Evolutionary conservation across 805 yeast genomes (phyloP).

Genomic region (Peterozyma xylosa): DNA sequence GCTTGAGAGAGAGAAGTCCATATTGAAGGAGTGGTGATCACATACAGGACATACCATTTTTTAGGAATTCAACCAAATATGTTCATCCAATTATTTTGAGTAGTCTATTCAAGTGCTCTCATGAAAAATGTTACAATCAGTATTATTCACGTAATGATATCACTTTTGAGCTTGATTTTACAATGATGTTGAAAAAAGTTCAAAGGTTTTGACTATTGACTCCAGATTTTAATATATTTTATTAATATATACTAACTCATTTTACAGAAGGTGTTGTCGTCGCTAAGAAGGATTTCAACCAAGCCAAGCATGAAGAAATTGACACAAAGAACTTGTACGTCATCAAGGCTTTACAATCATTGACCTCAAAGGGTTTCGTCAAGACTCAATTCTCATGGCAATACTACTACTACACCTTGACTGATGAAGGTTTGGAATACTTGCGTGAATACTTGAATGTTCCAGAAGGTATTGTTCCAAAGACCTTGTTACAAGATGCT

Average conservation of each 20-base stretch:
- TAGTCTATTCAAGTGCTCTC: no score
- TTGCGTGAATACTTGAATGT: constrained; percentile 97
- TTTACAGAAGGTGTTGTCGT: constrained; percentile 95
- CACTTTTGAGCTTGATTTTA: no score
- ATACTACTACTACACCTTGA: constrained; percentile 99
- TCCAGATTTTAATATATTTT: no score
- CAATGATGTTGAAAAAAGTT: no score
- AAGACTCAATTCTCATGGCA: constrained; percentile 99
- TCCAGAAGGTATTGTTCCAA: constrained; percentile 98
- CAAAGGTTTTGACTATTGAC: no score
- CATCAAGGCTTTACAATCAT: constrained; percentile 98
- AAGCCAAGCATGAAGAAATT: constrained; percentile 95
- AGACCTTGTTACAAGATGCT: constrained; percentile 93
- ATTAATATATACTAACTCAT: neutral
- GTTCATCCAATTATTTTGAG: no score
- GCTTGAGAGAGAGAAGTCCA: no score
- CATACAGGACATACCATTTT: no score
- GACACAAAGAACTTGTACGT: constrained; percentile 96
- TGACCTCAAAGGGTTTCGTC: constrained; percentile 97
- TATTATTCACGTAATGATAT: no score
- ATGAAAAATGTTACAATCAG: no score
- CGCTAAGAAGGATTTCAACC: constrained; percentile 98
- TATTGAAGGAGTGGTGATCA: no score
- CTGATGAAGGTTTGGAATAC: constrained; percentile 99
- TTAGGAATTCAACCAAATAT: no score